Conservation (phyloP, 1,284 basidiomycete genomes). For the Apiotrichum gracile region DNA sequence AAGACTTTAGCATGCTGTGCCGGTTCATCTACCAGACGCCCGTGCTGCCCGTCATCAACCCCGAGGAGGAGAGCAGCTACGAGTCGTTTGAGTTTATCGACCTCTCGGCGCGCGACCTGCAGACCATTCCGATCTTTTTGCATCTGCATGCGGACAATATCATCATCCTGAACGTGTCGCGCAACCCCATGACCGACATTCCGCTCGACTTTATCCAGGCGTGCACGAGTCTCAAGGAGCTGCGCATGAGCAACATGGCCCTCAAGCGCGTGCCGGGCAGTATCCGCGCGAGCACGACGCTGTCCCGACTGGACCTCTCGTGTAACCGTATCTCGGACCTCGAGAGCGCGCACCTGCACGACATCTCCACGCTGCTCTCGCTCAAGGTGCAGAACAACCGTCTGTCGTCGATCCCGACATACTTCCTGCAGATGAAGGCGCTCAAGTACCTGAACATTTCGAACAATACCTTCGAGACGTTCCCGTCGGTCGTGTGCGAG, state of each 20-base stretch:
- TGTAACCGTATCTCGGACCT: slow-evolving; percentile 90
- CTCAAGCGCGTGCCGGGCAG: slow-evolving; percentile 89
- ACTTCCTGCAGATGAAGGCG: slow-evolving; percentile 67
- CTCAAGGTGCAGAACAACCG: slow-evolving; percentile 90
- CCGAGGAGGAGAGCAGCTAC: slow-evolving; percentile 64
- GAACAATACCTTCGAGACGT: slow-evolving; percentile 86
- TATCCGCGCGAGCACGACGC: slow-evolving; percentile 66
- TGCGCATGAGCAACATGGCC: slow-evolving; percentile 86
- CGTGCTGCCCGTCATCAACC: slow-evolving; percentile 54
- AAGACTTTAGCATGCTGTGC: slow-evolving; percentile 78
- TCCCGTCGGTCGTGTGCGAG: slow-evolving; percentile 72
- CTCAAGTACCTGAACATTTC: slow-evolving; percentile 86
- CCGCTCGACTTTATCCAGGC: slow-evolving; percentile 94
- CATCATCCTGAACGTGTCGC: slow-evolving; percentile 79
- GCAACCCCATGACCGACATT: slow-evolving; percentile 93
- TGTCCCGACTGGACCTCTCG: slow-evolving; percentile 82
- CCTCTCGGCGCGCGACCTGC: slow-evolving; percentile 73
- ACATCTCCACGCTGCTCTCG: slow-evolving; percentile 64
- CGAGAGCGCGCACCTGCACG: slow-evolving; percentile 75
- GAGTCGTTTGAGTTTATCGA: slow-evolving; percentile 79
- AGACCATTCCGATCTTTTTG: slow-evolving; percentile 83
- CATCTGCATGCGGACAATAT: slow-evolving; percentile 84
- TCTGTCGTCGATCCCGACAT: slow-evolving; percentile 76
- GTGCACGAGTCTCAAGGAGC: slow-evolving; percentile 74
- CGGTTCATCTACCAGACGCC: slow-evolving; percentile 66